A percentile compares a stretch with the other conserved stretches of the same genome.
Conservation (phyloP, 2,329 filamentous ascomycete genomes). For the Coniella vitis region DNA sequence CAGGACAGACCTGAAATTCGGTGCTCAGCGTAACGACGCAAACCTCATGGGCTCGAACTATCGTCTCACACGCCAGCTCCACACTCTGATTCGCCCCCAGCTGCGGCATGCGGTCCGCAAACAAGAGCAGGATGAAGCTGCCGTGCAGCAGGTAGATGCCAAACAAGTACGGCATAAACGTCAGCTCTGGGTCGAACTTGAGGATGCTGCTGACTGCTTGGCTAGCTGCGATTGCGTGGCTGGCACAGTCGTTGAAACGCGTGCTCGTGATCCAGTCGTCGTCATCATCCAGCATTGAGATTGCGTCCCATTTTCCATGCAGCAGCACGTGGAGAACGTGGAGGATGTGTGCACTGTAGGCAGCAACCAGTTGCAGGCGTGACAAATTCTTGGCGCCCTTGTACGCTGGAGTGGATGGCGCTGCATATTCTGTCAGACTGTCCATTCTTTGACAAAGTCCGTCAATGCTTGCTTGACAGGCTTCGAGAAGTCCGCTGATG, state of each 20-base stretch:
- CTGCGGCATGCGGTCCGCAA: constrained; percentile 42
- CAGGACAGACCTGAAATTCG: constrained; percentile 37
- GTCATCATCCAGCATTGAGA: constrained; percentile 41
- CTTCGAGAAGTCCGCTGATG: constrained; percentile 30
- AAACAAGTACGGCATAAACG: constrained; percentile 46
- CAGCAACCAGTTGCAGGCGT: constrained; percentile 34
- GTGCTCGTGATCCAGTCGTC: constrained; percentile 42
- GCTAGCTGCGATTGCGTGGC: constrained; percentile 40
- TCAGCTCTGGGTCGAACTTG: constrained; percentile 40
- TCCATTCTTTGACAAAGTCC: constrained; percentile 22
- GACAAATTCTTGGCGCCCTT: constrained; percentile 21
- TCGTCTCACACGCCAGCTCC: constrained; percentile 41
- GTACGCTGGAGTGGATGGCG: not conserved
- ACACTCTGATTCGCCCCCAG: constrained; percentile 38
- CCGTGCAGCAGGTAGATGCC: constrained; percentile 46
- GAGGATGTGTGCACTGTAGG: constrained; percentile 40
- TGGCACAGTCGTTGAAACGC: constrained; percentile 37
- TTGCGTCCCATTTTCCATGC: constrained; percentile 43
- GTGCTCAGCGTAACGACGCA: constrained; percentile 43
- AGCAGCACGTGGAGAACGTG: constrained; percentile 42
- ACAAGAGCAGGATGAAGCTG: constrained; percentile 41
- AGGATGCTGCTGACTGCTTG: constrained; percentile 40
- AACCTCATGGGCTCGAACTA: constrained; percentile 43
- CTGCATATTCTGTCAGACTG: constrained; percentile 4
- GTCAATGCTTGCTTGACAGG: constrained; percentile 33